These are phyloP conservation scores for Kentomonas sorsogonicus DNA, from an alignment of 208 protist species.

Conservation along the genomic window DNA sequence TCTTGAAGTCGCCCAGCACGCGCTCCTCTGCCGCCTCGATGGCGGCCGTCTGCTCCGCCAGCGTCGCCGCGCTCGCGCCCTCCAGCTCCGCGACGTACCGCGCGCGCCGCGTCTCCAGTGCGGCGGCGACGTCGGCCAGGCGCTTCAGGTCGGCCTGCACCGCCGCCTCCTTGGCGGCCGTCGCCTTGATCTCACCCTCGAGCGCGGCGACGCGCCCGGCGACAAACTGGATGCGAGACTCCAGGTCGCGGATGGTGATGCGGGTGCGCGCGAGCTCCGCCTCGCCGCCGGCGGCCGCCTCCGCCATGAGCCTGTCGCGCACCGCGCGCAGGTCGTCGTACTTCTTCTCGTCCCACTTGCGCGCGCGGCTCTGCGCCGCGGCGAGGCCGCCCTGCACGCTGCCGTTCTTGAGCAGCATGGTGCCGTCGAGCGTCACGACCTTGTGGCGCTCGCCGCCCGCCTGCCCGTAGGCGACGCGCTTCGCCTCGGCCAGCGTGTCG, in stretches of 20 bases:
- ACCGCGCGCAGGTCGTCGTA: constrained; percentile 72
- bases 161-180: constrained; percentile 23
- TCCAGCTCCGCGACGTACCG: constrained; percentile 15
- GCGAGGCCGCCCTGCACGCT: constrained; percentile 93
- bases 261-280: constrained; percentile 67
- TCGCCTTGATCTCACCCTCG: constrained; percentile 28
- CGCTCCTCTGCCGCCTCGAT: constrained; percentile 75
- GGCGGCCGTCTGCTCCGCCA: constrained; percentile 36
- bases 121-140: constrained; percentile 23
- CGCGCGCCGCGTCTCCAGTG: constrained; percentile 19
- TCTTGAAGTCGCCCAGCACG: constrained; percentile 90
- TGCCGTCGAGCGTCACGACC: constrained; percentile 95
- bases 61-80: constrained; percentile 34
- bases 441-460: constrained; percentile 68
- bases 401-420: constrained; percentile 93
- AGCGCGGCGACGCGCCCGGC: constrained; percentile 39
- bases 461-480: constrained; percentile 74
- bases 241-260: constrained; percentile 60
- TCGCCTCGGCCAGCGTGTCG: constrained; percentile 91
- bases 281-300: constrained; percentile 52
- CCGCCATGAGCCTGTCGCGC: constrained; percentile 62
- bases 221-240: constrained; percentile 59
- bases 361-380: constrained; percentile 69
- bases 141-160: constrained; percentile 34
- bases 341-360: constrained; percentile 93